Conservation (phyloP, 306 rosid species). For the Elaeagnus macrophylla region DNA sequence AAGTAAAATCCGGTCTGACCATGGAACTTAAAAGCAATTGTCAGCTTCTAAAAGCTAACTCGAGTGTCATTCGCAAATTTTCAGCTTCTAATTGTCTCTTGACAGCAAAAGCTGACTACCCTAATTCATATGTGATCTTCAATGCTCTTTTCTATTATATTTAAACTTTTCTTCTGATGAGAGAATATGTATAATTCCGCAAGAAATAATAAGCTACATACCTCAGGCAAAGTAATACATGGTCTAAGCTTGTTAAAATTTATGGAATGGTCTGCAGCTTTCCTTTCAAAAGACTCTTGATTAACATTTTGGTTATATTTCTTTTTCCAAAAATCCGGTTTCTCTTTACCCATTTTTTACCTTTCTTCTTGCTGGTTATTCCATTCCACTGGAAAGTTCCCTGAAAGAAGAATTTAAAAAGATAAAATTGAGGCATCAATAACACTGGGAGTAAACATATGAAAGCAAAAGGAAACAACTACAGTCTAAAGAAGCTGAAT, state of each 20-base stretch:
- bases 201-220: conserved; percentile 24
- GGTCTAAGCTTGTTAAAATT: conserved; percentile 61
- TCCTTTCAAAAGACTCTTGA: conserved; percentile 28
- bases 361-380: conserved; percentile 80
- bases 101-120: too few species aligned
- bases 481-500: too few species aligned
- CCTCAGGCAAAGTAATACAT: conserved; percentile 58
- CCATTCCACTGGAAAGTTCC: conserved; percentile 79
- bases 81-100: too few species aligned
- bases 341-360: conserved; percentile 90
- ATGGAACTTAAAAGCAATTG: not conserved
- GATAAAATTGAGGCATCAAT: conserved; percentile 4
- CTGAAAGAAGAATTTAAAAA: conserved; percentile 37
- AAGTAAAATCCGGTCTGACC: not conserved
- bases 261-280: conserved; percentile 26
- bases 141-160: too few species aligned
- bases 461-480: too few species aligned
- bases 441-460: too few species aligned
- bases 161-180: too few species aligned
- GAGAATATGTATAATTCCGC: not conserved
- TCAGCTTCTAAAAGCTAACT: too few species aligned
- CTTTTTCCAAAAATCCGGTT: conserved; percentile 32
- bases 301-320: conserved; percentile 22
- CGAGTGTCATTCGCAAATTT: too few species aligned
- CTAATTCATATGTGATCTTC: too few species aligned